Conservation (phyloP, 2,329 filamentous ascomycete species). For the Dothistroma pini region DNA sequence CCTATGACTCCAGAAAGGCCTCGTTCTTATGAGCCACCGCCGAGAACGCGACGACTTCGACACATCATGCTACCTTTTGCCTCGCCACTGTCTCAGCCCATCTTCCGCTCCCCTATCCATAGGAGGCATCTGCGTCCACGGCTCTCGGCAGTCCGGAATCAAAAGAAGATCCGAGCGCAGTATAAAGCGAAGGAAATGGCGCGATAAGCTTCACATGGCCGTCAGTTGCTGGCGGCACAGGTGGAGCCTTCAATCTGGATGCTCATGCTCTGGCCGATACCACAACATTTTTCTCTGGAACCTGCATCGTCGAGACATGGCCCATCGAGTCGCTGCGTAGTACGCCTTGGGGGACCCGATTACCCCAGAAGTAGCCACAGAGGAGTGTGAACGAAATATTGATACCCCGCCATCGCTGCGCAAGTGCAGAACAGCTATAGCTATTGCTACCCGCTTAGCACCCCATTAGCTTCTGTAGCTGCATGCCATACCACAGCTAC, state of each 20-base stretch:
- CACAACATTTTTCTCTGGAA: neutral
- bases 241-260: neutral
- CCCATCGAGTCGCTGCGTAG: neutral
- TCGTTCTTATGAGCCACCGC: no score
- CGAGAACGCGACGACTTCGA: no score
- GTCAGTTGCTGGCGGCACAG: neutral
- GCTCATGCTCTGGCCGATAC: neutral
- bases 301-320: neutral
- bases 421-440: neutral
- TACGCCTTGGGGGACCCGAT: neutral
- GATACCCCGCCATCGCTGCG: neutral
- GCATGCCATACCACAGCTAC: neutral
- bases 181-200: no score
- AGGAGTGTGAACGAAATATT: neutral
- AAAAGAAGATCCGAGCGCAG: no score
- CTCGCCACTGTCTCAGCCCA: no score
- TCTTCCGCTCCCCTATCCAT: no score
- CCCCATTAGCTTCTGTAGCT: neutral
- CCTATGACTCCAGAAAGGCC: no score
- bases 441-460: neutral
- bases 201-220: no score
- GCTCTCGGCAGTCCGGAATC: no score
- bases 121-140: no score
- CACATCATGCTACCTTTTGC: no score
- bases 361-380: neutral